Percentiles rank a stretch among this genome's conserved stretches.
These are phyloP conservation scores for Moesziomyces globuligerus DNA, from an alignment of 1,284 basidiomycete species.

Conservation along the genomic window DNA sequence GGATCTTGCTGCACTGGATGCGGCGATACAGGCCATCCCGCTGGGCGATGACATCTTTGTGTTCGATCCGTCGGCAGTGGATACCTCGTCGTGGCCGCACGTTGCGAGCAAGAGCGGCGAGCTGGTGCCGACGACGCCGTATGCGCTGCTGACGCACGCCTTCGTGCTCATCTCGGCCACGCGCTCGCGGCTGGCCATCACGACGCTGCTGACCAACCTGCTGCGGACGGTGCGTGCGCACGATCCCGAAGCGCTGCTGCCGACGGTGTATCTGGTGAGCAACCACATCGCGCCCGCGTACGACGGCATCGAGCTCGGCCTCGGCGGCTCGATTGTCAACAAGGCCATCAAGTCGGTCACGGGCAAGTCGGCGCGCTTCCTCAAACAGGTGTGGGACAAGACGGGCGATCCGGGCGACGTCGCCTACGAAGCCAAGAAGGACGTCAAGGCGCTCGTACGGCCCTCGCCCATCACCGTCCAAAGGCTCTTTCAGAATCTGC, in stretches of 20 bases:
- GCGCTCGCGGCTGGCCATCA: slow-evolving; percentile 82
- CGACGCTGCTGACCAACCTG: slow-evolving; percentile 82
- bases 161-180: slow-evolving; percentile 80
- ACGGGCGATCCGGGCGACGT: slow-evolving; percentile 66
- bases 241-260: slow-evolving; percentile 77
- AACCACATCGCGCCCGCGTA: slow-evolving; percentile 80
- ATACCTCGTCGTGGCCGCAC: slow-evolving; percentile 55
- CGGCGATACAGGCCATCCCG: slow-evolving; percentile 46
- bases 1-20: slow-evolving; percentile 49
- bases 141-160: slow-evolving; percentile 81
- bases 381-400: slow-evolving; percentile 72
- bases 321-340: slow-evolving; percentile 75
- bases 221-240: slow-evolving; percentile 77
- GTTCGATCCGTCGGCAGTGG: slow-evolving; percentile 58
- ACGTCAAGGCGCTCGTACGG: slow-evolving; percentile 60
- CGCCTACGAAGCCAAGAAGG: slow-evolving; percentile 62
- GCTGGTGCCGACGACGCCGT: slow-evolving; percentile 72
- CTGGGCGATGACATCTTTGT: slow-evolving; percentile 65
- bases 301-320: slow-evolving; percentile 68
- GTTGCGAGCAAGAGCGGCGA: slow-evolving; percentile 11
- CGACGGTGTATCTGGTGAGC: slow-evolving; percentile 87
- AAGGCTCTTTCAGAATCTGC: slow-evolving; percentile 61
- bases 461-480: slow-evolving; percentile 58
- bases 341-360: slow-evolving; percentile 84
- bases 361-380: slow-evolving; percentile 76